A percentile compares a stretch with the other conserved stretches of the same genome.
Conservation (phyloP, 164 flowering plant genomes). For the Nymphaea thermarum region DNA sequence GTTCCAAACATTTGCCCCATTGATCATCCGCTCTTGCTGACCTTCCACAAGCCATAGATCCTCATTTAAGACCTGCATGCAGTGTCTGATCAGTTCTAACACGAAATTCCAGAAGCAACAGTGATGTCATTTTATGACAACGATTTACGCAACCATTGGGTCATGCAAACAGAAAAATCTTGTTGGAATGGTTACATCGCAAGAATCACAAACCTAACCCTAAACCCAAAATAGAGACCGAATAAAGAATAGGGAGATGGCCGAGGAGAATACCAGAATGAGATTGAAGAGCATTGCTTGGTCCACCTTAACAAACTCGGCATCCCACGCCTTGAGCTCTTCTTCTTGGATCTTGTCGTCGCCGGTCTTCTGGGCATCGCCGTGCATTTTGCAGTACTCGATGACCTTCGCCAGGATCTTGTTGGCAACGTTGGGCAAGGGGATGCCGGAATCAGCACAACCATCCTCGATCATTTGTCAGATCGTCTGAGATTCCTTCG, state of each 20-base stretch:
- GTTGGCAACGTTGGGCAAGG: neutral
- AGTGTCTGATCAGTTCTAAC: too few relatives aligned
- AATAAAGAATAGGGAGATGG: neutral
- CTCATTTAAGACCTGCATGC: slow-evolving; percentile 74
- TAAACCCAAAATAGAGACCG: too few relatives aligned
- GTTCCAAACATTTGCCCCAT: slow-evolving; percentile 89
- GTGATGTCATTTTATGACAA: too few relatives aligned
- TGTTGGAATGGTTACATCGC: too few relatives aligned
- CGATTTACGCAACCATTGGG: too few relatives aligned
- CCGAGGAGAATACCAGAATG: neutral
- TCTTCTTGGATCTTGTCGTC: neutral
- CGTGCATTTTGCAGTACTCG: neutral
- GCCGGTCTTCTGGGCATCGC: neutral
- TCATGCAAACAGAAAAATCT: too few relatives aligned
- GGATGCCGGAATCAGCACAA: neutral
- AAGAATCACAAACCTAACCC: neutral
- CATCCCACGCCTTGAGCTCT: slow-evolving; percentile 1
- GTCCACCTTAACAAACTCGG: neutral
- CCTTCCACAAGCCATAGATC: slow-evolving; percentile 81
- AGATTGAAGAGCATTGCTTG: neutral
- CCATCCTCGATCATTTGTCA: neutral
- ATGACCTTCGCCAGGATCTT: neutral
- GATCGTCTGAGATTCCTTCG: neutral
- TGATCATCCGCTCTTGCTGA: slow-evolving; percentile 86
- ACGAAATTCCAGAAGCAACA: too few relatives aligned